These are phyloP conservation scores for Cladophialophora psammophila DNA, from an alignment of 2,329 filamentous ascomycete genomes.

Conservation along the genomic window DNA sequence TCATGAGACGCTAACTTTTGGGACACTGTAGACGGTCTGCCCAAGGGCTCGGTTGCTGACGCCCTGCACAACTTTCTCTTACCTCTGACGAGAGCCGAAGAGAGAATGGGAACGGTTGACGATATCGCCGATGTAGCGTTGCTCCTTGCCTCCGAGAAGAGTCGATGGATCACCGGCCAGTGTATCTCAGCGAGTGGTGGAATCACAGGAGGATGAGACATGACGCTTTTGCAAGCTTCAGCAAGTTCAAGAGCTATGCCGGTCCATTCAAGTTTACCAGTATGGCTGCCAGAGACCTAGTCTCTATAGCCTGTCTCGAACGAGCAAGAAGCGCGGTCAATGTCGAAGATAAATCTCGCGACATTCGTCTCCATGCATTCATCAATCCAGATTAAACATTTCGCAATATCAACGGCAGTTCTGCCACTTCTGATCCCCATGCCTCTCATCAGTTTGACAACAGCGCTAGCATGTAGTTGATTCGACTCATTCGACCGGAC, in stretches of 20 bases:
- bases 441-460: slow-evolving; percentile 3
- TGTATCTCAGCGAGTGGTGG: slow-evolving; percentile 56
- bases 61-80: slow-evolving; percentile 56
- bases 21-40: slow-evolving; percentile 59
- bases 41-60: slow-evolving; percentile 54
- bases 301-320: not conserved
- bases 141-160: slow-evolving; percentile 51
- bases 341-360: not conserved
- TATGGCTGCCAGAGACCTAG: not conserved
- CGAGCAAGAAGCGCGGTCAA: not conserved
- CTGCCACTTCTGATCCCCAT: slow-evolving; percentile 4
- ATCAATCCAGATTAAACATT: slow-evolving; percentile 18
- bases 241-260: not conserved
- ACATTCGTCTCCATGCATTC: slow-evolving; percentile 9
- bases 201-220: slow-evolving; percentile 25
- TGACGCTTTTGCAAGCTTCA: not conserved
- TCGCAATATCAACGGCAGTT: slow-evolving; percentile 11
- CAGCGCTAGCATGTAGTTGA: not conserved
- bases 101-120: slow-evolving; percentile 56
- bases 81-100: slow-evolving; percentile 54
- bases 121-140: slow-evolving; percentile 59
- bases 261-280: not conserved
- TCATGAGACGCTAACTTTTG: not conserved
- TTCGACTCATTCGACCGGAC: not conserved
- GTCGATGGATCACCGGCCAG: slow-evolving; percentile 58